phyloP scores from a whole-genome alignment of 768 basidiomycete genomes.

The Cyathus striatus region DNA sequence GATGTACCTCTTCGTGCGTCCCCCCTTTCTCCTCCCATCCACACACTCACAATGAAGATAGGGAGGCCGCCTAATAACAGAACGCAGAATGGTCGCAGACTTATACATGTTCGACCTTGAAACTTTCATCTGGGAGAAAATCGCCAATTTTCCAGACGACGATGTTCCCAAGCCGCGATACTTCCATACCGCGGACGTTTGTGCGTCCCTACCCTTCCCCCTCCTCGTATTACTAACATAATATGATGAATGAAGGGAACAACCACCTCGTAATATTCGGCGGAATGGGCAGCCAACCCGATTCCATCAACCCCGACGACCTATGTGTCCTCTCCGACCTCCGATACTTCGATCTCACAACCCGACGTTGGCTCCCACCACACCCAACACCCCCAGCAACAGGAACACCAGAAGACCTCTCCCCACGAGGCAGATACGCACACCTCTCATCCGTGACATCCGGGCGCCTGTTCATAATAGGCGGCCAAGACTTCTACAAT shows the following conservation, averaged over 20 bases:
- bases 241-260: constrained; percentile 59
- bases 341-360: constrained; percentile 77
- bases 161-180: constrained; percentile 81
- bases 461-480: constrained; percentile 84
- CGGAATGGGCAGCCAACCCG: constrained; percentile 84
- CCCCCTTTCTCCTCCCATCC: neutral
- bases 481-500: constrained; percentile 92
- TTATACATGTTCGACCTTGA: constrained; percentile 87
- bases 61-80: constrained; percentile 86
- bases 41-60: constrained; percentile 20
- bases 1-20: constrained; percentile 82
- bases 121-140: constrained; percentile 74
- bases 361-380: constrained; percentile 65
- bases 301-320: constrained; percentile 68
- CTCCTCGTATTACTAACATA: too few species aligned
- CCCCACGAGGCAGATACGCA: constrained; percentile 88
- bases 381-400: constrained; percentile 25
- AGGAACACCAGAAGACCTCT: constrained; percentile 40
- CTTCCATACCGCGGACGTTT: constrained; percentile 90
- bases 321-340: constrained; percentile 92
- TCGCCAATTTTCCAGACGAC: constrained; percentile 57
- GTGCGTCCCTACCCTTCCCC: constrained; percentile 32
- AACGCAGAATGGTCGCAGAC: constrained; percentile 85
- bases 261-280: constrained; percentile 91
- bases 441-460: constrained; percentile 87